A percentile compares a stretch with the other conserved stretches of the same genome.
These are phyloP conservation scores for Russula sp. DNA, from an alignment of 768 basidiomycete genomes.

Conservation along the genomic window DNA sequence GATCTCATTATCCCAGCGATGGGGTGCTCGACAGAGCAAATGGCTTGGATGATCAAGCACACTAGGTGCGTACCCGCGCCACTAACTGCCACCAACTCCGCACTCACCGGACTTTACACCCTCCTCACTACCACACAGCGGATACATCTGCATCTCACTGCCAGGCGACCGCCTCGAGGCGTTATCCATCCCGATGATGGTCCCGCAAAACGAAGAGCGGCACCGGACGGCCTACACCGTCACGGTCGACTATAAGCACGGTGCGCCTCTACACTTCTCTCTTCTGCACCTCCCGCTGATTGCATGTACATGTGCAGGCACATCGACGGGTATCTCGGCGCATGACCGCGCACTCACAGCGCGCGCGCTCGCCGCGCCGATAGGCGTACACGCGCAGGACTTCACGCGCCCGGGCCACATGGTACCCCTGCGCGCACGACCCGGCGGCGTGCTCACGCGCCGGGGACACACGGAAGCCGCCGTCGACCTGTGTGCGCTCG, in stretches of 20 bases:
- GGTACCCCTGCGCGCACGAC: slow-evolving; percentile 84
- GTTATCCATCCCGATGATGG: slow-evolving; percentile 90
- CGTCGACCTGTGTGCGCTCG: slow-evolving; percentile 79
- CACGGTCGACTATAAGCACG: slow-evolving; percentile 89
- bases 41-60: slow-evolving; percentile 99
- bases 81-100: not conserved
- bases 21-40: slow-evolving; percentile 86
- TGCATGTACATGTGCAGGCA: slow-evolving; percentile 44
- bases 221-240: slow-evolving; percentile 94
- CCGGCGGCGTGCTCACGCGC: slow-evolving; percentile 80
- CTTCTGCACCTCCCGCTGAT: not conserved
- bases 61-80: slow-evolving; percentile 59
- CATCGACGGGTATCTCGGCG: slow-evolving; percentile 94
- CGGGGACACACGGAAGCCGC: slow-evolving; percentile 92
- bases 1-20: slow-evolving; percentile 88
- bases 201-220: slow-evolving; percentile 81
- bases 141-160: slow-evolving; percentile 88
- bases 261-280: slow-evolving; percentile 37
- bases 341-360: slow-evolving; percentile 89
- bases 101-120: slow-evolving; percentile 10
- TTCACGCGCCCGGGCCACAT: slow-evolving; percentile 94
- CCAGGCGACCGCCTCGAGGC: slow-evolving; percentile 68
- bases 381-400: slow-evolving; percentile 46
- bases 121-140: slow-evolving; percentile 42
- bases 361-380: slow-evolving; percentile 69